A percentile compares a stretch with the other conserved stretches of the same genome.
phyloP scores from a whole-genome alignment of 768 basidiomycete genomes.

The Hericium erinaceus region DNA sequence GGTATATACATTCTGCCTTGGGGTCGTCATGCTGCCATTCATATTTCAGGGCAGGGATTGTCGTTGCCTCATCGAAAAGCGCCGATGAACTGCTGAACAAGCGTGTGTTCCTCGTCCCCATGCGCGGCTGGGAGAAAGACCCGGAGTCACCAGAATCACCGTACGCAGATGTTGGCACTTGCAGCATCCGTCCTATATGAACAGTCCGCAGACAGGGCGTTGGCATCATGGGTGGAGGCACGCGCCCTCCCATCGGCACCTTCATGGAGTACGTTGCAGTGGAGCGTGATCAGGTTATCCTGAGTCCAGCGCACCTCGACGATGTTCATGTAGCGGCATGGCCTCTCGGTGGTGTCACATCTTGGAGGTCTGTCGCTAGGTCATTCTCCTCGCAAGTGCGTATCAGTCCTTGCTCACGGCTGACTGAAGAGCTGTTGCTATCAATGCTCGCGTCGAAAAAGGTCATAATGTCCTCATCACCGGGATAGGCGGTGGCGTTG shows the following conservation, averaged over 20 bases:
- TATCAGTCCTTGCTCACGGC: not conserved
- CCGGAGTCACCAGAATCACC: constrained; percentile 56
- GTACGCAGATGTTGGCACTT: constrained; percentile 26
- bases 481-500: constrained; percentile 80
- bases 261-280: constrained; percentile 73
- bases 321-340: constrained; percentile 67
- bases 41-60: constrained; percentile 35
- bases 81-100: constrained; percentile 48
- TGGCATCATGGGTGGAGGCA: constrained; percentile 55
- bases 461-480: constrained; percentile 75
- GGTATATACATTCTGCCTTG: constrained; percentile 30
- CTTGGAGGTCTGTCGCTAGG: constrained; percentile 57
- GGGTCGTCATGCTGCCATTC: not conserved
- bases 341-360: constrained; percentile 71
- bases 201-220: constrained; percentile 30
- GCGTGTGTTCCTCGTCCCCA: constrained; percentile 69
- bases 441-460: constrained; percentile 51
- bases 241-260: constrained; percentile 50
- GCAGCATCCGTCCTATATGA: constrained; percentile 2
- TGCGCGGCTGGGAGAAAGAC: constrained; percentile 64
- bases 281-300: constrained; percentile 57
- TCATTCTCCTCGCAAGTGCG: constrained; percentile 4
- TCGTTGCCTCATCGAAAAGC: constrained; percentile 46
- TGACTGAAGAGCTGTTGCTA: constrained; percentile 43
- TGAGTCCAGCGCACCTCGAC: constrained; percentile 55